These are phyloP conservation scores for Tetrapisispora iriomotensis DNA, from an alignment of 805 yeast genomes.

Conservation along the genomic window DNA sequence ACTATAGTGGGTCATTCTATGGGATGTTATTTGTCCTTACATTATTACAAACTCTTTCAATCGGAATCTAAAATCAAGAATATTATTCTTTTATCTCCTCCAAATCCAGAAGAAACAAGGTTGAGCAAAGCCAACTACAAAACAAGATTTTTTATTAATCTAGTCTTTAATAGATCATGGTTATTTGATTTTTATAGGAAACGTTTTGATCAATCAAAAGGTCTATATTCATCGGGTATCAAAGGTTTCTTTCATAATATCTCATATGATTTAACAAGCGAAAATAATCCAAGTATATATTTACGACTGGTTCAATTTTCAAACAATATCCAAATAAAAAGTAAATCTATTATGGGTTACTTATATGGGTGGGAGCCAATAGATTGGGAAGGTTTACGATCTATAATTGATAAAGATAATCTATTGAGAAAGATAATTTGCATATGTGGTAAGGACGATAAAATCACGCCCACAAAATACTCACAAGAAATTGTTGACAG, in stretches of 20 bases:
- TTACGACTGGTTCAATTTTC: conserved; percentile 23
- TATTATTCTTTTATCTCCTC: conserved; percentile 39
- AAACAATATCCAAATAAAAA: conserved; percentile 23
- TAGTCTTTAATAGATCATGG: conserved; percentile 16
- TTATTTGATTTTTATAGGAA: conserved; percentile 22
- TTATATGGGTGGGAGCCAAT: conserved; percentile 26
- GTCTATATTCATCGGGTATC: conserved; percentile 26
- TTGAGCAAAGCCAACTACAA: conserved; percentile 9
- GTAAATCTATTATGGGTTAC: conserved; percentile 22
- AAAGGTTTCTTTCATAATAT: conserved; percentile 17
- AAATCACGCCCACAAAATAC: conserved; percentile 15
- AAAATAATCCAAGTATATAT: conserved; percentile 6
- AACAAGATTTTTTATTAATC: conserved; percentile 10
- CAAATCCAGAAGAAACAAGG: conserved; percentile 24
- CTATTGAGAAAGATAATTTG: conserved; percentile 5
- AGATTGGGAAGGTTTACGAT: conserved; percentile 14
- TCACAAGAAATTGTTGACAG: conserved; percentile 6
- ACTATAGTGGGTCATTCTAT: conserved; percentile 53
- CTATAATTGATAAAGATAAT: not conserved
- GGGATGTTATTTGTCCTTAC: conserved; percentile 52
- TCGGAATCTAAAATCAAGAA: conserved; percentile 8
- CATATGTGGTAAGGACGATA: conserved; percentile 21
- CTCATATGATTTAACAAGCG: conserved; percentile 3
- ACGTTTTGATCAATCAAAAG: conserved; percentile 24
- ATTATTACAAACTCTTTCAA: conserved; percentile 32